Base-by-base conservation (phyloP, 345 rosid species). In the Turritis glabra region DNA sequence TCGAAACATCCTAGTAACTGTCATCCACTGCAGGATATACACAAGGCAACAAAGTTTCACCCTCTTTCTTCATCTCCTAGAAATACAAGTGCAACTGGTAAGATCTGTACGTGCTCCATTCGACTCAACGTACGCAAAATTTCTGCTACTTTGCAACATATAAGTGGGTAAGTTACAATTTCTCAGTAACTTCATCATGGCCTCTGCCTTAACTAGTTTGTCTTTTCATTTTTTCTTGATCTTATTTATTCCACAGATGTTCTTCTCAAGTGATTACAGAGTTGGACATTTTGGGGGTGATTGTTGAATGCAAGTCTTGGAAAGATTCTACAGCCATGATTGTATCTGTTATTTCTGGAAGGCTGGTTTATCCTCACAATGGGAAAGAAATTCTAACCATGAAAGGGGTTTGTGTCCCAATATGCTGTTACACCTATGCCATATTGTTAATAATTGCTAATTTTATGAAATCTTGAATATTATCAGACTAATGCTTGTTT, bases 41-140 rank as follows among this genome's bases (percentile, higher is more conserved):
- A 91, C 68, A 92, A 93, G 79, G 97, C 94, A 17, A 89, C 98
- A 58, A 76, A 88, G 71, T 93, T 93, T 77, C 81, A 88, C 72
- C 96, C 90, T 73, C 78, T 57, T 38, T 72, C 79, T 56, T 70
- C 76, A 55, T 80, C 86, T 54, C 73, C 76, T 63, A 78, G 61
- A 57, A 82, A 79, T 76, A 64, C 58, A 60, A 86, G 77, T 77
- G 71, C 81, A 54, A 78, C 78, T 80, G 85, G 77, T 54, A 84
- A 80, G 72, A 76, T 82, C 76, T 81, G 82, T 73, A 85, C 80
- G 41, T 83, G 87, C 77, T 84, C 80, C 71, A 72, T 91, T 62
- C 84, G 79, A 67, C 83, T 89, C 82, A 74, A 79, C 55, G 76
- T 89, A 50, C 76, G 22, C 69, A 84, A 74, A 61, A 70, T 87